Evolutionary conservation across 2,329 filamentous ascomycete species (phyloP), one percentile per base, ranked within the genome.

Genomic region (Chaetomium sp.): DNA sequence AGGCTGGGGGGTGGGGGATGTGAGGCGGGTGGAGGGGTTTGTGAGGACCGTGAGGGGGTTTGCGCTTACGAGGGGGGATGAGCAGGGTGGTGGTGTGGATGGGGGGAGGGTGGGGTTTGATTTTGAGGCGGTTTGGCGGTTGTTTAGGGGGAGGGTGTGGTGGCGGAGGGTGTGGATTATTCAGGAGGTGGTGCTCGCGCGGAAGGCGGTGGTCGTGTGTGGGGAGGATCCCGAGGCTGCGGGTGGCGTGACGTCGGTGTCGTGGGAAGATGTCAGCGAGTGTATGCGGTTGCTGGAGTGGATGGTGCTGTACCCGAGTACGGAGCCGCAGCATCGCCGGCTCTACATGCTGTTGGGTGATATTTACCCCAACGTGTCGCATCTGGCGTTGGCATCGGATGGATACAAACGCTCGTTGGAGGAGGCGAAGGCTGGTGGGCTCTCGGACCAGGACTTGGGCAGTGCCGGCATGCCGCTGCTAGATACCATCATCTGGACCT

Each of bases 141-240:
- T 67, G 23, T 63, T 60, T n/a, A n/a, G 58, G 13, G 8, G 9
- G 19, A 10, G 62, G n/a, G 8, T 42, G 12, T 67, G 59, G 42
- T 67, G 65, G 62, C 49, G 50, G 23, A 33, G 65, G 10, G 58
- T 62, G 16, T 65, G 62, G 65, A 59, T 67, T 33, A 23, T 67
- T 16, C 65, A 67, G 55, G 65, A 67, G 38, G 21, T 67, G 1
- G 65, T 65, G 7, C 33, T 67, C 21, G 62, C 65, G 10, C 60
- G 33, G 23, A 29, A 51, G 38, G 64, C 60, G 38, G 38, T 56
- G 7, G 12, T 62, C 27, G 10, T 62, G n/a, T 50, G 51, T n/a
- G 60, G 60, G 19, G 51, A 10, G 12, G 53, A 62, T 8, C 51
- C 51, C 0, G 60, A 25, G 27, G 50, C 25, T 1, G n/a, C n/a